A percentile compares a stretch with the other conserved stretches of the same genome.
phyloP scores from a whole-genome alignment of 2,329 filamentous ascomycete genomes.

The Pezicula rhizophila region DNA sequence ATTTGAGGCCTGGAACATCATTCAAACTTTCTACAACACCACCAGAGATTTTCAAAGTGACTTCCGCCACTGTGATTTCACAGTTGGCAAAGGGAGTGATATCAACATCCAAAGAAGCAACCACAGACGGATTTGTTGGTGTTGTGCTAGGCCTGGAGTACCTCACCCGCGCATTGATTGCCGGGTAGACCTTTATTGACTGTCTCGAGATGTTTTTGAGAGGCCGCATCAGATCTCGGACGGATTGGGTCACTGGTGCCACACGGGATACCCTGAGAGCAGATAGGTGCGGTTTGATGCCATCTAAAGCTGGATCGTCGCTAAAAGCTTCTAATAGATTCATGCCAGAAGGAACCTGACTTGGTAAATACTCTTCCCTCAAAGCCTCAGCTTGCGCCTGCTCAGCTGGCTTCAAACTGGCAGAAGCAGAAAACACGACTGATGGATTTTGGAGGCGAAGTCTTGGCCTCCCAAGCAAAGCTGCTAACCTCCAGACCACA shows the following conservation, averaged over 20 bases:
- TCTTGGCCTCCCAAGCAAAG: constrained; percentile 53
- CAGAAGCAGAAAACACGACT: constrained; percentile 58
- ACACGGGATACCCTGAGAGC: constrained; percentile 70
- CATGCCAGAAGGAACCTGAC: constrained; percentile 60
- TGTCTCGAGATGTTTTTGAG: constrained; percentile 59
- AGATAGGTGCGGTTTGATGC: constrained; percentile 60
- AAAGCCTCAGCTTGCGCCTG: constrained; percentile 34
- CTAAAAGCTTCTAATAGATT: constrained; percentile 74
- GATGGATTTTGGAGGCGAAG: constrained; percentile 61
- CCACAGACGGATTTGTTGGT: constrained; percentile 48
- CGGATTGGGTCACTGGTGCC: constrained; percentile 55
- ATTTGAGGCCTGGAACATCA: constrained; percentile 37
- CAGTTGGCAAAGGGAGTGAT: constrained; percentile 66
- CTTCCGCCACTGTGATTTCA: constrained; percentile 54
- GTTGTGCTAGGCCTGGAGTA: constrained; percentile 61
- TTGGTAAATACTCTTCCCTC: constrained; percentile 61
- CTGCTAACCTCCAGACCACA: constrained; percentile 53
- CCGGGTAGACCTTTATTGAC: constrained; percentile 59
- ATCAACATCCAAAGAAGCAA: constrained; percentile 69
- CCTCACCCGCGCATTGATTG: constrained; percentile 65
- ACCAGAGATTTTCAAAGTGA: constrained; percentile 51
- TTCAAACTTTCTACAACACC: constrained; percentile 55
- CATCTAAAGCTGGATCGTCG: constrained; percentile 54
- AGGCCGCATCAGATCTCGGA: constrained; percentile 55
- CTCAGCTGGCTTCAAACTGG: constrained; percentile 50